A percentile compares a stretch with the other conserved stretches of the same genome.
phyloP scores from a whole-genome alignment of 1,284 basidiomycete genomes.

The Ustilago esculenta region DNA sequence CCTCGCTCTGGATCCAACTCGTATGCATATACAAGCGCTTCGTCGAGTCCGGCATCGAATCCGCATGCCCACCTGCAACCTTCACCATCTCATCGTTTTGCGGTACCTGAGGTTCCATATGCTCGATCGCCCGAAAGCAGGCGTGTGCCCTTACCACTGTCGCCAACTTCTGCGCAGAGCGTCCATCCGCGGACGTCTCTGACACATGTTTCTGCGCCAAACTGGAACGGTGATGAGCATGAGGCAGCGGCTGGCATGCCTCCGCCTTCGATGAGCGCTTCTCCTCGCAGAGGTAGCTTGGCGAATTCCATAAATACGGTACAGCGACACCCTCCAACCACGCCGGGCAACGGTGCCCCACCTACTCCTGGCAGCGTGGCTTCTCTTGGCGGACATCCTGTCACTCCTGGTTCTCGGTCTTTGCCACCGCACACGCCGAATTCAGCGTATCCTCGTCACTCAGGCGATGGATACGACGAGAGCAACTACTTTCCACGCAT shows the following conservation, averaged over 20 bases:
- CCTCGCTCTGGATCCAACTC: conserved; percentile 27
- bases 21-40: conserved; percentile 25
- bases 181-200: conserved; percentile 9
- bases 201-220: neutral
- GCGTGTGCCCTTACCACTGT: conserved; percentile 32
- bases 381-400: conserved; percentile 21
- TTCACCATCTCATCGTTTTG: conserved; percentile 47
- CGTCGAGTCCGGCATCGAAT: conserved; percentile 36
- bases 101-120: conserved; percentile 36
- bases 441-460: conserved; percentile 3
- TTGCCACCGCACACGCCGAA: conserved; percentile 25
- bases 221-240: conserved; percentile 18
- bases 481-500: conserved; percentile 40
- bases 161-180: conserved; percentile 14
- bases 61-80: conserved; percentile 32
- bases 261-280: conserved; percentile 22
- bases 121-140: conserved; percentile 36
- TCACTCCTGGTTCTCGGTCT: conserved; percentile 37
- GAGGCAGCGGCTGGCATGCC: conserved; percentile 30
- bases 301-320: conserved; percentile 2
- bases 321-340: conserved; percentile 12
- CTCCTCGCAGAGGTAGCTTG: conserved; percentile 25
- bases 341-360: conserved; percentile 22
- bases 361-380: conserved; percentile 26
- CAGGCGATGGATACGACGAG: conserved; percentile 18